phyloP scores from a whole-genome alignment of 2,329 filamentous ascomycete genomes.

The Ceratocystiopsis sp. region DNA sequence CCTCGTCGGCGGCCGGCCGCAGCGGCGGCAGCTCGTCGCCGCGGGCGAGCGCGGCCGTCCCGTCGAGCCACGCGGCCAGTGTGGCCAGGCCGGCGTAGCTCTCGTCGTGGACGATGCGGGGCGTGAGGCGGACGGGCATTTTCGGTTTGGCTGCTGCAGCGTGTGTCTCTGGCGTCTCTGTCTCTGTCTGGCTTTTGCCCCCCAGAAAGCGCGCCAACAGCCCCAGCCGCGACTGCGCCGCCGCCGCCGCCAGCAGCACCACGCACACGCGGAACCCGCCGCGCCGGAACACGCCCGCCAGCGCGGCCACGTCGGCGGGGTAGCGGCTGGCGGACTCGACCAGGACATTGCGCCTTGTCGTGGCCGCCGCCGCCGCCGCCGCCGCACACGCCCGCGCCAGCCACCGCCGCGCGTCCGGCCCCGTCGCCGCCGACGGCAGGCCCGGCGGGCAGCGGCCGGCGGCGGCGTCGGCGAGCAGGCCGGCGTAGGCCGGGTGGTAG shows the following conservation, averaged over 20 bases:
- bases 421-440: conserved; percentile 22
- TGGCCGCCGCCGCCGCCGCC: conserved; percentile 11
- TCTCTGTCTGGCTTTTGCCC: background rate
- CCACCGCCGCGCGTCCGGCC: conserved; percentile 26
- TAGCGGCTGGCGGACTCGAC: conserved; percentile 29
- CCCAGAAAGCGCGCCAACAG: conserved; percentile 23
- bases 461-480: conserved; percentile 11
- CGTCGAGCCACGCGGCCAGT: conserved; percentile 22
- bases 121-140: conserved; percentile 25
- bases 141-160: background rate
- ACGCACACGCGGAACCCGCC: conserved; percentile 22
- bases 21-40: background rate
- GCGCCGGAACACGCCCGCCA: conserved; percentile 19
- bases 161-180: background rate
- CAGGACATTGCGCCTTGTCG: conserved; percentile 13
- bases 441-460: conserved; percentile 13
- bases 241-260: conserved; percentile 25
- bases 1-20: no score
- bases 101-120: conserved; percentile 26
- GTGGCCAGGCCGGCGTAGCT: conserved; percentile 22
- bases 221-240: conserved; percentile 23
- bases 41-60: background rate
- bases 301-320: conserved; percentile 21
- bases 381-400: conserved; percentile 21
- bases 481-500: conserved; percentile 25